Evolutionary conservation across 148 eudicot genomes (phyloP).

Genomic region (Talinum fruticosum): DNA sequence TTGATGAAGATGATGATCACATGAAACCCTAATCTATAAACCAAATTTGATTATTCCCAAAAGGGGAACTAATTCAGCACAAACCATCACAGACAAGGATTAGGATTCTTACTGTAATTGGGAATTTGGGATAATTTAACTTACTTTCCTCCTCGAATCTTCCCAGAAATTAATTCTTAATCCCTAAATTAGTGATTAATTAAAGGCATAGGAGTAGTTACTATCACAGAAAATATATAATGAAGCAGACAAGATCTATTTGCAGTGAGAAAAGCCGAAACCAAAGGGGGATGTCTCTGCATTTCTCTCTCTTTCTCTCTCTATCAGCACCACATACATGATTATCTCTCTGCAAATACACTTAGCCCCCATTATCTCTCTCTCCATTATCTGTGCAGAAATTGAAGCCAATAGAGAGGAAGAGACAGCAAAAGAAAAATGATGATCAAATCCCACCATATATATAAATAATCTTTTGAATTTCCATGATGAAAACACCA

Average conservation of each 20-base stretch:
- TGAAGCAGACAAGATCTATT: constrained; percentile 1
- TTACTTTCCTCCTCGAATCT: neutral
- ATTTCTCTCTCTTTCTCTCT: neutral
- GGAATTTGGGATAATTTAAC: neutral
- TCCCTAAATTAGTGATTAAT: neutral
- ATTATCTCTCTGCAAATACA: neutral
- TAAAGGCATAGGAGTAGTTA: neutral
- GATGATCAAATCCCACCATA: neutral
- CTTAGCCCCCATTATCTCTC: neutral
- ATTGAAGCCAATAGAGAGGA: neutral
- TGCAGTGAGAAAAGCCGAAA: constrained; percentile 2
- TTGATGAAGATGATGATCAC: neutral
- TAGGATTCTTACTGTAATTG: neutral
- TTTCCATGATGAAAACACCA: neutral
- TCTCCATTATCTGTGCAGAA: neutral
- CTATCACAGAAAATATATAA: neutral
- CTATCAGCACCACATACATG: neutral
- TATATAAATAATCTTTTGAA: neutral
- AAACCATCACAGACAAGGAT: neutral
- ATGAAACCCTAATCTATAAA: neutral
- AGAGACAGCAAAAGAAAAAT: neutral
- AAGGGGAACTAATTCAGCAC: neutral
- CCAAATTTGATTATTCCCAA: neutral
- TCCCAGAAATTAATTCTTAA: neutral
- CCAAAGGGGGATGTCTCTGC: neutral